phyloP scores from a whole-genome alignment of 1,284 basidiomycete genomes.

The Ganoderma boninense region DNA sequence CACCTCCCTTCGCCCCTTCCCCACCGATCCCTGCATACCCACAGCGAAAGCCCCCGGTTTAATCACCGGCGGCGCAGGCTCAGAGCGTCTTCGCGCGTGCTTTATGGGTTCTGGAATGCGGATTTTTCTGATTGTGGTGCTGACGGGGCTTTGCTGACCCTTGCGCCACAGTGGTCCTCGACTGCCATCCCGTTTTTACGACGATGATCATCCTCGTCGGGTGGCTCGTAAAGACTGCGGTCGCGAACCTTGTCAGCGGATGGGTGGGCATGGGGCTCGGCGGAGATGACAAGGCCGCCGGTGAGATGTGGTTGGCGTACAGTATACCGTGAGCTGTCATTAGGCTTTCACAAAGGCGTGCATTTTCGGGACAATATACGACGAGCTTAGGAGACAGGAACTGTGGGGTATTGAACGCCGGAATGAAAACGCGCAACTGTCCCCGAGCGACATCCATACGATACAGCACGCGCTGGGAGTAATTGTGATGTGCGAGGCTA shows the following conservation, averaged over 20 bases:
- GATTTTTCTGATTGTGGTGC: constrained; percentile 3
- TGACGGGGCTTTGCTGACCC: not conserved
- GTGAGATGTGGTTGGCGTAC: constrained; percentile 77
- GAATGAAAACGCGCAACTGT: constrained; percentile 2
- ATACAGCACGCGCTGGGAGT: not conserved
- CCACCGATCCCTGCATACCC: constrained; percentile 29
- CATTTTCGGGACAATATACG: constrained; percentile 1
- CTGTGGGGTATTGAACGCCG: constrained; percentile 5
- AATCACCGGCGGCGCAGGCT: not conserved
- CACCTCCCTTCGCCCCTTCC: constrained; percentile 19
- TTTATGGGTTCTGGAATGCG: not conserved
- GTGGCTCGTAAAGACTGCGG: constrained; percentile 77
- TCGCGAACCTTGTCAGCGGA: constrained; percentile 64
- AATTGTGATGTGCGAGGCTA: constrained; percentile 36
- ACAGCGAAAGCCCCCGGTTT: not conserved
- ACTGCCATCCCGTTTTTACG: constrained; percentile 79
- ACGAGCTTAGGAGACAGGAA: not conserved
- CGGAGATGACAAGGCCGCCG: constrained; percentile 53
- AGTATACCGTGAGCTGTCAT: constrained; percentile 68
- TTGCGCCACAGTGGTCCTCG: constrained; percentile 67
- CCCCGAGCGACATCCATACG: not conserved
- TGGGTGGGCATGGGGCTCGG: constrained; percentile 70
- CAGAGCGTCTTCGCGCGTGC: not conserved
- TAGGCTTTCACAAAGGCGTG: not conserved
- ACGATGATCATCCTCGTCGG: constrained; percentile 80